phyloP scores from a whole-genome alignment of 2,329 filamentous ascomycete genomes.

The Fusarium avenaceum region DNA sequence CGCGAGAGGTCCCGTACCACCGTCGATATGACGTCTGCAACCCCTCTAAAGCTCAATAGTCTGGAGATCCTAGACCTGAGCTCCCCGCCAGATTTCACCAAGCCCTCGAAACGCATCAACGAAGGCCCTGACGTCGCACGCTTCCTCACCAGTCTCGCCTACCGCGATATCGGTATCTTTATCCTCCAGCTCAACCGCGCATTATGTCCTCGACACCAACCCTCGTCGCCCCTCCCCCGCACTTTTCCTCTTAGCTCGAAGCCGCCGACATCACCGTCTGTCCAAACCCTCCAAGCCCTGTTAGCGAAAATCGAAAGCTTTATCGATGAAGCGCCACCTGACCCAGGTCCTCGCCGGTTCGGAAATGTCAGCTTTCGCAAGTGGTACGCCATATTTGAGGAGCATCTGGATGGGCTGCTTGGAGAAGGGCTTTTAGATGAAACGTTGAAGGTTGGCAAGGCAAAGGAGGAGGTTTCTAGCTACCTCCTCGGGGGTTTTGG shows the following conservation, averaged over 20 bases:
- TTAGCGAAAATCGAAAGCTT: constrained; percentile 74
- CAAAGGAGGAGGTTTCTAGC: constrained; percentile 76
- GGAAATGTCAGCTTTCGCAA: constrained; percentile 91
- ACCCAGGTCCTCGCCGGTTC: constrained; percentile 87
- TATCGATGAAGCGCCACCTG: constrained; percentile 84
- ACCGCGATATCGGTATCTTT: constrained; percentile 88
- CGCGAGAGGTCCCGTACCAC: not conserved
- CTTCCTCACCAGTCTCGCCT: constrained; percentile 86
- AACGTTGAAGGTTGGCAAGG: constrained; percentile 55
- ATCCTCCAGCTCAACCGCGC: constrained; percentile 90
- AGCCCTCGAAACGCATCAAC: constrained; percentile 85
- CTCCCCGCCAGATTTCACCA: constrained; percentile 67
- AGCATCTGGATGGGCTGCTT: constrained; percentile 62
- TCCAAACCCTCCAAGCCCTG: constrained; percentile 75
- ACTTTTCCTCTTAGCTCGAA: constrained; percentile 62
- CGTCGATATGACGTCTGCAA: constrained; percentile 42
- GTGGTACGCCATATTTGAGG: constrained; percentile 81
- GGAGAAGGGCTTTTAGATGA: constrained; percentile 49
- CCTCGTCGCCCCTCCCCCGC: constrained; percentile 47
- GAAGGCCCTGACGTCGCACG: constrained; percentile 83
- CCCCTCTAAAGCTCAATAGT: constrained; percentile 45
- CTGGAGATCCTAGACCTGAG: constrained; percentile 65
- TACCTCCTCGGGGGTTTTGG: constrained; percentile 92
- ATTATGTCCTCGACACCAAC: constrained; percentile 78
- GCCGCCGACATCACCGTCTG: constrained; percentile 62